A percentile compares a stretch with the other conserved stretches of the same genome.
Conservation (phyloP, 225 moss, liverwort and hornwort species). For the Neckera pumila region DNA sequence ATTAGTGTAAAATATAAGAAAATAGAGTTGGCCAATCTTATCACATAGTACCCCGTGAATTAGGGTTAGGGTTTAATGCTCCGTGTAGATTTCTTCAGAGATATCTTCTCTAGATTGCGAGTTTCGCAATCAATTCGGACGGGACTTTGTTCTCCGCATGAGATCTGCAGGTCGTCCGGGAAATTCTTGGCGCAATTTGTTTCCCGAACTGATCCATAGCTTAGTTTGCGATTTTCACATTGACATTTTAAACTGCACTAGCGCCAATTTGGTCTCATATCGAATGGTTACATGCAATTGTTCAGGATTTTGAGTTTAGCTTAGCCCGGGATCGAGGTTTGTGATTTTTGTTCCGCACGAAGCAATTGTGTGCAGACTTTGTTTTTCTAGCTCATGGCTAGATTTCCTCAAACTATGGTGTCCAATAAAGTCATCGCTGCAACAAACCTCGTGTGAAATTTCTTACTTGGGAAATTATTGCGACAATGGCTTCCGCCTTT, state of each 20-base stretch:
- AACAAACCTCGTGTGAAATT: not conserved
- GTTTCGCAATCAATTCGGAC: not conserved
- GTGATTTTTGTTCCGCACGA: not conserved
- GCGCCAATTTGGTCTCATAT: not conserved
- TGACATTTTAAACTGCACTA: not conserved
- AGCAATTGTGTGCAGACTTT: not conserved
- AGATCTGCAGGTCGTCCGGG: not conserved
- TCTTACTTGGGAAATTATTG: not conserved
- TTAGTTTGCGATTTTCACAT: not conserved
- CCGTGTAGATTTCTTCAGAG: not conserved
- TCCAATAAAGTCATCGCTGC: not conserved
- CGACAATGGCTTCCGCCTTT: conserved; percentile 11
- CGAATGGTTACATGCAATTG: not conserved
- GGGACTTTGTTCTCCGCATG: not conserved
- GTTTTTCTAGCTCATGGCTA: not conserved
- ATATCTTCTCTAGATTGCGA: not conserved
- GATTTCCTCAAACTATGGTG: not conserved
- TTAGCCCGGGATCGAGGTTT: not conserved
- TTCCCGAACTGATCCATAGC: not conserved
- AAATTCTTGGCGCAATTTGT: not conserved
- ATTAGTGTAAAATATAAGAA: not conserved
- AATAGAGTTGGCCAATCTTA: not conserved
- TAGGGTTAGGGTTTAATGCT: not conserved
- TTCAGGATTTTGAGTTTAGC: not conserved
- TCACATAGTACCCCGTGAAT: not conserved